Conservation (phyloP, 331 rosid species). For the Rhamnella rubrinervis region DNA sequence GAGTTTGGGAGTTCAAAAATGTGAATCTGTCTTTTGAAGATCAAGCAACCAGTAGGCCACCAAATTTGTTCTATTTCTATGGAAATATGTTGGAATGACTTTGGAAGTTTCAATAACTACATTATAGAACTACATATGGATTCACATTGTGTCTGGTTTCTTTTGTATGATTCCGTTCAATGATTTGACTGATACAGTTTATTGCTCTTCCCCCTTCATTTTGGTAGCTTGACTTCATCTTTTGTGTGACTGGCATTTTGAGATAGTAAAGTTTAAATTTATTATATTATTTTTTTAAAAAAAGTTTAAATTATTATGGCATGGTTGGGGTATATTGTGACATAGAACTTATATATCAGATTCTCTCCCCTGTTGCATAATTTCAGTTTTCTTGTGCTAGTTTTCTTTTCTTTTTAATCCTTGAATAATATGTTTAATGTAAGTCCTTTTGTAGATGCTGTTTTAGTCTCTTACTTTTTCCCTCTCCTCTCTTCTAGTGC, state of each 20-base stretch:
- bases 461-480: conserved; percentile 20
- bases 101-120: not conserved
- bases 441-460: conserved; percentile 16
- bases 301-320: no score
- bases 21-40: no score
- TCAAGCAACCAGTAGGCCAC: no score
- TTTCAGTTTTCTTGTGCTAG: not conserved
- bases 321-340: no score
- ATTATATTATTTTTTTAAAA: no score
- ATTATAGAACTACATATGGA: not conserved
- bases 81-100: no score
- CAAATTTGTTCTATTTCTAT: no score
- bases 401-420: not conserved
- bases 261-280: no score
- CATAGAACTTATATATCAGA: not conserved
- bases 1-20: not conserved
- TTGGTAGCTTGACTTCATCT: not conserved
- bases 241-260: not conserved
- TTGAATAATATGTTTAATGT: not conserved
- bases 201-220: not conserved
- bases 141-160: not conserved
- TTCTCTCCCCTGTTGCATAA: not conserved
- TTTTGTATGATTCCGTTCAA: not conserved
- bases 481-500: conserved; percentile 49
- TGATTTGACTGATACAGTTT: not conserved